Conservation (phyloP, 306 rosid genomes). For the Astragalus membranaceus region DNA sequence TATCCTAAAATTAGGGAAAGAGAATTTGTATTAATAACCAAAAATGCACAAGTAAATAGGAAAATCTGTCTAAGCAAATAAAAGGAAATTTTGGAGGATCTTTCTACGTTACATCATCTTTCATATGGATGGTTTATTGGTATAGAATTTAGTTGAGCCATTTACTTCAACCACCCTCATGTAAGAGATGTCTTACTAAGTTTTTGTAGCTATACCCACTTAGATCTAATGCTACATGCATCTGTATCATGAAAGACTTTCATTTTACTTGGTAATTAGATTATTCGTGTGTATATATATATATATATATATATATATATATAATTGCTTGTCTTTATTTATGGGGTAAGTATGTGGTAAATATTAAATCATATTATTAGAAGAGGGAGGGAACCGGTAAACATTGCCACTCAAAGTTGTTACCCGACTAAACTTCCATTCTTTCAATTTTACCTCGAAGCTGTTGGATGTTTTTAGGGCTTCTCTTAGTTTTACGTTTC, state of each 20-base stretch:
- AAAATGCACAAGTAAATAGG: too few species aligned
- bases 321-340: neutral
- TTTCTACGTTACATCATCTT: too few species aligned
- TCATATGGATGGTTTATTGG: too few species aligned
- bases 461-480: neutral
- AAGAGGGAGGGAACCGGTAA: neutral
- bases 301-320: neutral
- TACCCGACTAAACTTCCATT: neutral
- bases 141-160: too few species aligned
- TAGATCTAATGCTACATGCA: neutral
- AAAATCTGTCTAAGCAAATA: too few species aligned
- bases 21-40: too few species aligned
- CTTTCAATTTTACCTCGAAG: neutral
- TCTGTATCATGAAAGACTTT: neutral
- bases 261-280: neutral
- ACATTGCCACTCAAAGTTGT: neutral
- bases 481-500: neutral
- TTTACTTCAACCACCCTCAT: too few species aligned
- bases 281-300: neutral
- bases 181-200: neutral
- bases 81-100: too few species aligned
- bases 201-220: neutral
- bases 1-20: too few species aligned
- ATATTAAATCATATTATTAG: neutral
- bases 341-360: neutral